Percentiles rank a stretch among this genome's conserved stretches.
Evolutionary conservation across 139 green algal genomes (phyloP).

Genomic region (Coelastrella sp.): DNA sequence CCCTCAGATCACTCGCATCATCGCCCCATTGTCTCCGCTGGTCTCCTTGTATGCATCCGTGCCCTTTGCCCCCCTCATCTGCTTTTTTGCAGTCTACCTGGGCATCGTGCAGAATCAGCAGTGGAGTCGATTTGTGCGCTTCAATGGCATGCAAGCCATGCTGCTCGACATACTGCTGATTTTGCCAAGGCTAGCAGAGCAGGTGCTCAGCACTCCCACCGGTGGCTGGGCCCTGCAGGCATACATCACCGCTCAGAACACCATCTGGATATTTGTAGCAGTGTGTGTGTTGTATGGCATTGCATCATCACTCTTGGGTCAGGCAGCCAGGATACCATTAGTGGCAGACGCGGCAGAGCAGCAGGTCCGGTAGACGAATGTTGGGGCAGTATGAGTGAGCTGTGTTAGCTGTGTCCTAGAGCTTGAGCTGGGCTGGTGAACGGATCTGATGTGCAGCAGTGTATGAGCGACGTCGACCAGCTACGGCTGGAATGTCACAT

Average conservation of each 20-base stretch:
- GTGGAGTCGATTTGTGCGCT: slow-evolving; percentile 62
- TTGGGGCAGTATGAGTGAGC: no score
- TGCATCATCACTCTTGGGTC: slow-evolving; percentile 47
- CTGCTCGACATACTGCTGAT: slow-evolving; percentile 72
- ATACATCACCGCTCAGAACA: slow-evolving; percentile 65
- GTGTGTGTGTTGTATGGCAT: slow-evolving; percentile 59
- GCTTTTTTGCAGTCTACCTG: slow-evolving; percentile 70
- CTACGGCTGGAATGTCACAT: no score
- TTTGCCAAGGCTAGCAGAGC: slow-evolving; percentile 66
- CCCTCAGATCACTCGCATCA: slow-evolving; percentile 52
- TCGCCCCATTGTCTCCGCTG: slow-evolving; percentile 51
- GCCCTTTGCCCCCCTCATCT: slow-evolving; percentile 64
- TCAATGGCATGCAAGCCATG: slow-evolving; percentile 68
- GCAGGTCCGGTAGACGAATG: slow-evolving; percentile 38
- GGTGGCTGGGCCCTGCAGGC: slow-evolving; percentile 58
- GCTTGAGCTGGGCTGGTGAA: no score
- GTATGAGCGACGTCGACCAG: no score
- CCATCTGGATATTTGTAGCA: slow-evolving; percentile 67
- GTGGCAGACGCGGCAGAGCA: slow-evolving; percentile 63
- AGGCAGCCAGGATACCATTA: slow-evolving; percentile 59
- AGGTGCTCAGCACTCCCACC: slow-evolving; percentile 52
- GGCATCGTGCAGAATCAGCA: slow-evolving; percentile 66
- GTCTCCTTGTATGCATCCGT: slow-evolving; percentile 60
- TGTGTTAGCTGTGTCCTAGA: no score
- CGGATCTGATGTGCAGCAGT: no score